Evolutionary conservation across 352 stramenopile species (phyloP), one percentile per base, ranked within the genome.

Genomic region (Aphanomyces astaci): DNA sequence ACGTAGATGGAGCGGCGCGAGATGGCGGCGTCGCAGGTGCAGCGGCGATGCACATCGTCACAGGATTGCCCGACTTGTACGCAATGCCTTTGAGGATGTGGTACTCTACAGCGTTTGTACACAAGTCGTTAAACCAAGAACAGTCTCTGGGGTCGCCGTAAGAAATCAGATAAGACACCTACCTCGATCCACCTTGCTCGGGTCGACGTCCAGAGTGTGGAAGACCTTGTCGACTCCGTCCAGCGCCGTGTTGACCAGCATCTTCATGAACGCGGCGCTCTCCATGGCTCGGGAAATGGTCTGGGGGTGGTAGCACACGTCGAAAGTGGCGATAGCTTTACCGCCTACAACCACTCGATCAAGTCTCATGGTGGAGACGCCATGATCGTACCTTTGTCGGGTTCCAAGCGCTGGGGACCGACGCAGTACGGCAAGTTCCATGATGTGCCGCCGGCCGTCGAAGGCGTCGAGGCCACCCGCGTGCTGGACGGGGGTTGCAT

Each of bases 401-500:
- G 66, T 67, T 98, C 94, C 51, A 96, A 81, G 53, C 92, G 81
- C 72, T 97, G 74, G 0, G 90, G 93, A 0, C 94, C 92, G 15
- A 98, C 53, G 0, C 84, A 95, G 63, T 96, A 96, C 27, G 94
- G 94, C 48, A 98, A 71, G 22, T 87, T 81, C 92, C 92, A 98
- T 15, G 78, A 90, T 45, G 75, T 79, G 1, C 83, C 82, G 3
- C 56, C 49, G 17, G 79, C 70, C 10, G 71, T 71, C 19, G 19
- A 25, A 2, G 10, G 22, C 2, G 62, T 72, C 53, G 74, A 73
- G 0, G 32, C 11, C 10, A 82, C 76, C 1, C 65, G 73, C 19
- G 74, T 88, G 49, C 76, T 94, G 0, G 74, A 90, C 43, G 91
- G 88, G 40, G 86, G 72, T 52, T 87, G 78, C 15, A 98, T 72